Conservation (phyloP, 768 basidiomycete species). For the Russula virescens region DNA sequence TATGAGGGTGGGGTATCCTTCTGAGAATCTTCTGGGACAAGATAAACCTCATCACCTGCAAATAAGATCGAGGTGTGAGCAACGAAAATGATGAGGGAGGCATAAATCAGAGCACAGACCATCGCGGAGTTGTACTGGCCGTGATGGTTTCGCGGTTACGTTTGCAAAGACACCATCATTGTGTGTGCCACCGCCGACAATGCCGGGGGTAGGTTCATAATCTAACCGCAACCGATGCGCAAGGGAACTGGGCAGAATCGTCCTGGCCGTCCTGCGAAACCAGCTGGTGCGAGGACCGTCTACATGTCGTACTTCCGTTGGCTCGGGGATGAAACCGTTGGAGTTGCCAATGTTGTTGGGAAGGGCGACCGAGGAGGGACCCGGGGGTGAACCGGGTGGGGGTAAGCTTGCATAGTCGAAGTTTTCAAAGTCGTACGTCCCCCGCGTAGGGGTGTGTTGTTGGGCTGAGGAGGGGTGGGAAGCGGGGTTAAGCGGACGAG, state of each 20-base stretch:
- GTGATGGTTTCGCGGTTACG: conserved; percentile 80
- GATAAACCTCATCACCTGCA: conserved; percentile 62
- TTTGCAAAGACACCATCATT: conserved; percentile 96
- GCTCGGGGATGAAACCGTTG: conserved; percentile 60
- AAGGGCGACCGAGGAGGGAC: conserved; percentile 53
- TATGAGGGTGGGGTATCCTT: conserved; percentile 90
- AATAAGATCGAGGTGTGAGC: conserved; percentile 1
- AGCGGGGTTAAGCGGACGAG: conserved; percentile 46
- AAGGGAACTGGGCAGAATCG: conserved; percentile 52
- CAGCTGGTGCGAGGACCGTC: conserved; percentile 38
- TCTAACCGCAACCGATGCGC: conserved; percentile 42
- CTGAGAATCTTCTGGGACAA: conserved; percentile 78
- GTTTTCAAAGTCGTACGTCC: conserved; percentile 72
- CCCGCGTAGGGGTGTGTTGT: conserved; percentile 27
- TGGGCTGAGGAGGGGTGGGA: conserved; percentile 23
- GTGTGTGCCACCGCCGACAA: conserved; percentile 57
- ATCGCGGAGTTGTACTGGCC: conserved; percentile 52
- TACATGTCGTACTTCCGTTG: conserved; percentile 30
- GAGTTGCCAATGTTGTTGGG: conserved; percentile 72
- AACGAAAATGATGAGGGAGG: conserved; percentile 17
- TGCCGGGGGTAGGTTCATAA: conserved; percentile 36
- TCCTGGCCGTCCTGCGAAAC: conserved; percentile 49
- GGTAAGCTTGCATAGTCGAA: conserved; percentile 70
- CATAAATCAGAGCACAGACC: conserved; percentile 36
- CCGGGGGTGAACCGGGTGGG: conserved; percentile 78